Percentiles rank a stretch among this genome's conserved stretches.
These are phyloP conservation scores for Fusarium poae DNA, from an alignment of 2,329 filamentous ascomycete genomes.

Conservation along the genomic window DNA sequence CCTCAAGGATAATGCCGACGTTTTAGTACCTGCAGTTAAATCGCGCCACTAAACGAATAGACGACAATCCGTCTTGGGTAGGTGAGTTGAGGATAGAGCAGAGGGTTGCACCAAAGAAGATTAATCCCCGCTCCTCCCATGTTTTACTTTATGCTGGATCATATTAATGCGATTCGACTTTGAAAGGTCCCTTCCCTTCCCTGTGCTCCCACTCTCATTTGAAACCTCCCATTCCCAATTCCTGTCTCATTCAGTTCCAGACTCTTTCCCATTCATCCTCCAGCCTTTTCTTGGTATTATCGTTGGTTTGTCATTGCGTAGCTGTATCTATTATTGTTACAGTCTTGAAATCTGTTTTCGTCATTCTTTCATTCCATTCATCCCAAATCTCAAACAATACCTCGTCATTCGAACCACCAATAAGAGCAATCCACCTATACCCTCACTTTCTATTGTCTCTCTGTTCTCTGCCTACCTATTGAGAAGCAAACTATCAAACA, in stretches of 20 bases:
- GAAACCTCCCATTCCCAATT: conserved; percentile 36
- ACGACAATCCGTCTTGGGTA: conserved; percentile 3
- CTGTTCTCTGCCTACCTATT: conserved; percentile 13
- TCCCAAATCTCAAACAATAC: conserved; percentile 32
- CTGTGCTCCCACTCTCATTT: conserved; percentile 37
- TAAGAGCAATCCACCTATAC: conserved; percentile 25
- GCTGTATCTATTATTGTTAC: conserved; percentile 29
- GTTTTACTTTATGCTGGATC: conserved; percentile 36
- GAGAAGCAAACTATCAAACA: neutral
- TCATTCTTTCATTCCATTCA: conserved; percentile 45
- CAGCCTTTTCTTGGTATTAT: conserved; percentile 32
- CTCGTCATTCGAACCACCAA: conserved; percentile 19
- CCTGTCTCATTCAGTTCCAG: conserved; percentile 33
- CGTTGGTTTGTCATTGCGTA: conserved; percentile 4
- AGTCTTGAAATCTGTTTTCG: conserved; percentile 33
- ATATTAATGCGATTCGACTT: conserved; percentile 30
- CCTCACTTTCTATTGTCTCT: conserved; percentile 16
- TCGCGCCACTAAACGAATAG: conserved; percentile 34
- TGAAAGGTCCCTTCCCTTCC: conserved; percentile 7
- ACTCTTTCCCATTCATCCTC: conserved; percentile 33
- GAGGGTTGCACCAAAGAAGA: conserved; percentile 30
- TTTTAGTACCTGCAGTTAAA: conserved; percentile 44
- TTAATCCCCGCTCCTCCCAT: conserved; percentile 32
- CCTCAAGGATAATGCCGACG: conserved; percentile 29
- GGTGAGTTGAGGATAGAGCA: conserved; percentile 1